phyloP scores from a whole-genome alignment of 2,329 filamentous ascomycete species.

The Trichoderma brevicompactum region DNA sequence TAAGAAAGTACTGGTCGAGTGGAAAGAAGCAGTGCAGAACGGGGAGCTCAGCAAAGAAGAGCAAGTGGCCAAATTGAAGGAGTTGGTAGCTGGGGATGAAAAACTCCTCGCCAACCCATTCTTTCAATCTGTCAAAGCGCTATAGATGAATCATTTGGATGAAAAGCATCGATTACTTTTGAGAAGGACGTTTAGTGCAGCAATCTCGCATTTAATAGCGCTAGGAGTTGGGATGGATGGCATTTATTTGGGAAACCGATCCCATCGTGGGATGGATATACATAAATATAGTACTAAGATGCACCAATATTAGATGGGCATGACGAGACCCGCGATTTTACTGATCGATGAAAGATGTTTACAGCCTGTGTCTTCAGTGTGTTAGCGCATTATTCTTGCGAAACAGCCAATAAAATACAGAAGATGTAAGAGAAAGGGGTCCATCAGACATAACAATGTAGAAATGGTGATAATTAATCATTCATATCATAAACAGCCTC shows the following conservation, averaged over 20 bases:
- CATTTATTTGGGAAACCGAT: constrained; percentile 11
- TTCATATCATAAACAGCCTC: constrained; percentile 55
- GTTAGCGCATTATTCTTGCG: neutral
- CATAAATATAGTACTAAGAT: constrained; percentile 12
- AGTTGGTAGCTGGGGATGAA: constrained; percentile 75
- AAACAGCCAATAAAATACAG: neutral
- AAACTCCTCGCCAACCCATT: constrained; percentile 68
- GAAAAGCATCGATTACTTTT: neutral
- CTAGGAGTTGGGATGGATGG: constrained; percentile 18
- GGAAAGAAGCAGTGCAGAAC: constrained; percentile 76
- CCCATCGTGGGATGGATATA: constrained; percentile 1
- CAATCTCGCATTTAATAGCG: constrained; percentile 20
- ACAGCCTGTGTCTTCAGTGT: neutral
- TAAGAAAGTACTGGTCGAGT: constrained; percentile 79
- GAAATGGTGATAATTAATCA: constrained; percentile 42
- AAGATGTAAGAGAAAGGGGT: neutral
- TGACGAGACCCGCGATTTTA: neutral
- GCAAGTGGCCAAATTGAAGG: constrained; percentile 77
- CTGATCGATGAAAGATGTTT: neutral
- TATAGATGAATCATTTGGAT: constrained; percentile 50
- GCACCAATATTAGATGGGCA: constrained; percentile 4
- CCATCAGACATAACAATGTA: constrained; percentile 29
- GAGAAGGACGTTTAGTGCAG: constrained; percentile 1
- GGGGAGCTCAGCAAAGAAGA: constrained; percentile 70
- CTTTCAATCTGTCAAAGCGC: constrained; percentile 66